Evolutionary conservation across 768 basidiomycete species (phyloP).

Genomic region (Boletus edulis): DNA sequence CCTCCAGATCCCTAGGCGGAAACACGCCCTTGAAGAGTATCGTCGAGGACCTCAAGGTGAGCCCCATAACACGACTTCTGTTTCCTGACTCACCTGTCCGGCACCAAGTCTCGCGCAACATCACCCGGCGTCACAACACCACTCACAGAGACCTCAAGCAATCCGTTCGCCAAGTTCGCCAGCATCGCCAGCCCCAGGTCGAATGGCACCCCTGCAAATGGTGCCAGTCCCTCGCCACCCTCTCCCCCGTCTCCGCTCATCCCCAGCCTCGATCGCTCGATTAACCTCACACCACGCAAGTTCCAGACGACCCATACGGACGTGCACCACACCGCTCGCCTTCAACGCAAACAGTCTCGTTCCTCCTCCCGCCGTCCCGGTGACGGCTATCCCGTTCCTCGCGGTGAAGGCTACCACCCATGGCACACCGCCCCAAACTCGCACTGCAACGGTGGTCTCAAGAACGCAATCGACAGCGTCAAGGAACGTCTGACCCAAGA

Average conservation of each 20-base stretch:
- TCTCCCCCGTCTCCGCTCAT: neutral
- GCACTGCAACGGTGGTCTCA: constrained; percentile 80
- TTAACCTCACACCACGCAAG: constrained; percentile 37
- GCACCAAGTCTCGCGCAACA: constrained; percentile 36
- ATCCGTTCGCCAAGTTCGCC: constrained; percentile 56
- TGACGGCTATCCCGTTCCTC: constrained; percentile 31
- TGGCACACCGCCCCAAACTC: constrained; percentile 60
- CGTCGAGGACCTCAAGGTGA: constrained; percentile 75
- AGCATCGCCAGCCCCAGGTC: constrained; percentile 32
- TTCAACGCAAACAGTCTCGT: constrained; percentile 51
- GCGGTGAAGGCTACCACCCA: constrained; percentile 22
- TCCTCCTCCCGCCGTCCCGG: constrained; percentile 49
- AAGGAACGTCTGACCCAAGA: constrained; percentile 48
- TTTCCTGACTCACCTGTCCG: neutral
- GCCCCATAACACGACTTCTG: neutral
- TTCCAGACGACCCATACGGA: constrained; percentile 50
- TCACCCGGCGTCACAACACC: constrained; percentile 38
- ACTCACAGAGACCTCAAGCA: constrained; percentile 51
- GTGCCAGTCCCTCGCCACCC: constrained; percentile 1
- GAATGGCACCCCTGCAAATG: constrained; percentile 14
- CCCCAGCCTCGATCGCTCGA: constrained; percentile 25
- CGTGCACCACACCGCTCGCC: constrained; percentile 34
- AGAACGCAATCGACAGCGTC: constrained; percentile 77
- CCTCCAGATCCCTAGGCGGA: constrained; percentile 19
- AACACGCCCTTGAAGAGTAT: constrained; percentile 58